Evolutionary conservation across 2,329 filamentous ascomycete species (phyloP).

Genomic region (Fusarium musae): DNA sequence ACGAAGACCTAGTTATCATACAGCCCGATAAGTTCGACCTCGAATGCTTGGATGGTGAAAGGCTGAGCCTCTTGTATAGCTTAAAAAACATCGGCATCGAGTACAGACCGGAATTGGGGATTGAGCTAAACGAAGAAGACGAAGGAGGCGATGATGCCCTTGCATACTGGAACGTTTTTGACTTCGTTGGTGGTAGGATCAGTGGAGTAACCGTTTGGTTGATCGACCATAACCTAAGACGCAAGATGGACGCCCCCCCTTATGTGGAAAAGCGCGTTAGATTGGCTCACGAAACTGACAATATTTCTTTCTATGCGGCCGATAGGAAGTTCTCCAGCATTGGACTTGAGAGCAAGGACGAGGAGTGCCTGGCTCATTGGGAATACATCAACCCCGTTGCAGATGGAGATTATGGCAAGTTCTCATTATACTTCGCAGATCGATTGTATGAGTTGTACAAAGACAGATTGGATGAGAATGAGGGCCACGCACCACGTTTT

Average conservation of each 20-base stretch:
- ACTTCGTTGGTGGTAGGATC: too few species aligned
- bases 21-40: not conserved
- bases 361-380: not conserved
- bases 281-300: too few species aligned
- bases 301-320: not conserved
- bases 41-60: not conserved
- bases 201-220: too few species aligned
- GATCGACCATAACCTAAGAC: not conserved
- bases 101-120: too few species aligned
- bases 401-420: not conserved
- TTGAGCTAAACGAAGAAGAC: too few species aligned
- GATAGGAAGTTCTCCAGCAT: not conserved
- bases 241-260: not conserved
- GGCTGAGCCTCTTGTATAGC: fast-evolving
- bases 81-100: not conserved
- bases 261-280: not conserved
- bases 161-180: too few species aligned
- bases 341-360: not conserved
- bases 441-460: too few species aligned
- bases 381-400: not conserved
- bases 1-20: not conserved
- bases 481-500: too few species aligned
- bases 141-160: too few species aligned
- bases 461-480: too few species aligned
- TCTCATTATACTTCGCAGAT: not conserved